phyloP scores from a whole-genome alignment of 129 eudicot genomes.

The Artemisia tridentata region DNA sequence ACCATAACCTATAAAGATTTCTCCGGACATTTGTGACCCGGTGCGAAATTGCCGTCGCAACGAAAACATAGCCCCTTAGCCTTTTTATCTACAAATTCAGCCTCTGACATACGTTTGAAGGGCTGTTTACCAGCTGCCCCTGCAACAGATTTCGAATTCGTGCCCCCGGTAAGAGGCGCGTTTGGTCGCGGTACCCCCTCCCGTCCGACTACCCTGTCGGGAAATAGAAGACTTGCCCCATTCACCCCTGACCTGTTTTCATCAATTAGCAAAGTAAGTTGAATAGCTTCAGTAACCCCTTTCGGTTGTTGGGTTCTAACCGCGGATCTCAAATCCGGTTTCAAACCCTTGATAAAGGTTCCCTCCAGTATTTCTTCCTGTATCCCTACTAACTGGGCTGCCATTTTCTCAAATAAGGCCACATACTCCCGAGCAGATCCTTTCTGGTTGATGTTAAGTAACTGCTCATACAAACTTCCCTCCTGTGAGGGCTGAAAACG shows the following conservation, averaged over 20 bases:
- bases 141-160: too few species aligned
- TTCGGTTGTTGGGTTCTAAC: neutral
- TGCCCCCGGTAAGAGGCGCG: too few species aligned
- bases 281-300: neutral
- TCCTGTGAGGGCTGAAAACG: neutral
- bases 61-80: neutral
- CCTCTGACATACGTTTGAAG: neutral
- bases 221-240: too few species aligned
- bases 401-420: neutral
- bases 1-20: neutral
- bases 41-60: neutral
- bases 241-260: too few species aligned
- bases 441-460: neutral
- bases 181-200: too few species aligned
- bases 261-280: neutral
- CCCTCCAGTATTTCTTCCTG: neutral
- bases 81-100: neutral
- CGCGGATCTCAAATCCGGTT: neutral
- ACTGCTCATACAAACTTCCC: neutral
- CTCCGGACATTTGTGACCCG: neutral
- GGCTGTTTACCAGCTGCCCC: neutral
- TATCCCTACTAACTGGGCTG: neutral
- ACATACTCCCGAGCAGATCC: neutral
- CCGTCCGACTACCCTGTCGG: too few species aligned
- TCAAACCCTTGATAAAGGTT: neutral